Evolutionary conservation across 768 basidiomycete species (phyloP), one percentile per base, ranked within the genome.

Genomic region (Clavaria fumosa): DNA sequence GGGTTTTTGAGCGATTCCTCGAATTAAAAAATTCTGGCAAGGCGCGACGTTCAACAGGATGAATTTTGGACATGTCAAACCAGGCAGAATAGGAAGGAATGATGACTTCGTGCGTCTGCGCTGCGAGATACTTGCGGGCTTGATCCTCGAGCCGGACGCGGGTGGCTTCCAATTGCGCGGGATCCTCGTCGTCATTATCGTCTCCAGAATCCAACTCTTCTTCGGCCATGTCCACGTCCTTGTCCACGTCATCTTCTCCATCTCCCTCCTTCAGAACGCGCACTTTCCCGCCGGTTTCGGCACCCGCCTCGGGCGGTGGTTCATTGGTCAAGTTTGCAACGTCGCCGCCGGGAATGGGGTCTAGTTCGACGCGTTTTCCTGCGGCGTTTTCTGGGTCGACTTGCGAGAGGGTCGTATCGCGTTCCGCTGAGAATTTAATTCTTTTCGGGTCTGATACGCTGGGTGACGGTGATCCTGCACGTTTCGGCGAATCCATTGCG

Each of bases 1-100:
- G 93, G 1, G 93, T 95, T 62, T 99, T 99, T 44, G 78, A 83
- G 39, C 91, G 63, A 56, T 97, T 96, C 37, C 88, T 70, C 31
- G 83, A 84, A 54, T 88, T 90, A 72, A 99, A 99, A 68, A 97
- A 99, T 59, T 99, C 95, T 23, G 95, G 95, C 20, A 99, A 65
- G 1, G 88, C 83, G 45, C 86, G 75, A 32, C 78, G 72, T 58
- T 99, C 95, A 43, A 97, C 81, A 7, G 83, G 72, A 50, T 95
- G 85, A 39, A 99, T 81, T 53, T 82, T 77, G 39, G 82, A 72
- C 75, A 97, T 88, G 58, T 88, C 81, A 62, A 97, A 99, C 95
- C 95, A 97, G 12, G 89, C 83, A 5, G 90, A 79, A 55, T 97
- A 97, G 18, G 89, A 93, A 5, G 95, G 95, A 35, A 99, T 84